Evolutionary conservation across 495 filamentous ascomycete genomes (phyloP), one percentile per base, ranked within the genome.

Genomic region (Aspergillus sclerotioniger): DNA sequence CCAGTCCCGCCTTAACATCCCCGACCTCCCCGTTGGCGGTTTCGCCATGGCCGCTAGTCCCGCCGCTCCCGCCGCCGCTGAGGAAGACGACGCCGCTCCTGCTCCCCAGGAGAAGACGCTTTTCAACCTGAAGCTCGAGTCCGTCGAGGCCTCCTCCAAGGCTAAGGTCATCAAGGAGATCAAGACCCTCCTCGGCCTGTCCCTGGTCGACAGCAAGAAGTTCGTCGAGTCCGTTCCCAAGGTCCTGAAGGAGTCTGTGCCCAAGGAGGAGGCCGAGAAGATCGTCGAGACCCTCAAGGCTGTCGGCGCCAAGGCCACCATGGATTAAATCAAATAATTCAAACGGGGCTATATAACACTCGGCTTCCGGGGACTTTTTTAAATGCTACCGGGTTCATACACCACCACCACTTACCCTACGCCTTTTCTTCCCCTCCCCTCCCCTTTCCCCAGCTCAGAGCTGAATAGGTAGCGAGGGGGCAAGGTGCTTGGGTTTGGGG

Each of bases 151-250:
- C 29, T 80, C 69, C 13, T 79, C 94, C 56, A 99, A 99, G 80
- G 91, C 95, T 54, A 99, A 99, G 85, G 79, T 99, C 57, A 99
- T 99, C 80, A 99, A 99, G 84, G 94, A 99, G 82, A 87, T 99
- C 76, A 99, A 99, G 85, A 84, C 82, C 65, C 82, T 99, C 83
- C 81, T 99, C 52, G 94, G 95, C 5, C 75, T 99, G 73, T 95
- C 90, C 70, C 82, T 99, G 76, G 94, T 99, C 64, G 94, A 99
- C 76, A 96, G 91, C 78, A 99, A 99, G 87, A 99, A 99, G 82
- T 99, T 99, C 75, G 94, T 98, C 63, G 94, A 99, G 82, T 89
- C 88, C 65, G 90, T 87, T 70, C 94, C 94, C 62, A 99, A 99
- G 90, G 78, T 90, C 67, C 87, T 99, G 90, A 98, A 96, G 86